Base-by-base conservation (phyloP, 257 asterid species). In the Solanum rostratum region DNA sequence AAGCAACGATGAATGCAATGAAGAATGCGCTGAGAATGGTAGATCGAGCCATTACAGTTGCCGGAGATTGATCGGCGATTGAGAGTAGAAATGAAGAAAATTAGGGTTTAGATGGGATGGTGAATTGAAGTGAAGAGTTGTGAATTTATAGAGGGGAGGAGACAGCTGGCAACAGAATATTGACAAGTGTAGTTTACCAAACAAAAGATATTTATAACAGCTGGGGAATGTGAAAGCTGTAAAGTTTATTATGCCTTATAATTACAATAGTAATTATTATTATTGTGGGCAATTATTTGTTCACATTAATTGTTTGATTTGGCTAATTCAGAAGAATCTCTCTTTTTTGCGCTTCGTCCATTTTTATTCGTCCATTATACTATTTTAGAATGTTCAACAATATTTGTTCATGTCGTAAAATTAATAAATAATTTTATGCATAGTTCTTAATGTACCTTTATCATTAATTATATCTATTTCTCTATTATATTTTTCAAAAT, bases 1-100 rank as follows among this genome's bases (percentile, higher is more conserved):
- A 1, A 10, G 70, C 76, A 45, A 84, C 54, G 0, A 50, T 50
- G n/a, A 68, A 24, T 10, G 71, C 86, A 62, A 86, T 8, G 60
- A 82, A 59, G 80, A 88, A 52, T 3, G 54, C 88, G 15, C 57
- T 86, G 30, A 69, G 43, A 62, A 82, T 76, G 89, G 84, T 84
- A 27, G 37, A 27, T 79, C 53, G 68, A 4, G 89, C 89, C 91
- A 88, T 88, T 68, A 29, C 3, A 19, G 52, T 69, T 29, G 9
- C 79, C 52, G 79, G 79, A 69, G 18, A 69, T 69, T 69, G 52
- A 69, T 30, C 45, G 74, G 46, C n/a, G 3, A 14, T 3, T 66
- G 71, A 63, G 2, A 12, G 11, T 2, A 5, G 20, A 50, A 30
- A 18, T 82, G 46, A 60, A n/a, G 24, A 3, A n/a, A n/a, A 9